Evolutionary conservation across 805 yeast species (phyloP), one percentile per base, ranked within the genome.

Genomic region (Starmerella geochares): DNA sequence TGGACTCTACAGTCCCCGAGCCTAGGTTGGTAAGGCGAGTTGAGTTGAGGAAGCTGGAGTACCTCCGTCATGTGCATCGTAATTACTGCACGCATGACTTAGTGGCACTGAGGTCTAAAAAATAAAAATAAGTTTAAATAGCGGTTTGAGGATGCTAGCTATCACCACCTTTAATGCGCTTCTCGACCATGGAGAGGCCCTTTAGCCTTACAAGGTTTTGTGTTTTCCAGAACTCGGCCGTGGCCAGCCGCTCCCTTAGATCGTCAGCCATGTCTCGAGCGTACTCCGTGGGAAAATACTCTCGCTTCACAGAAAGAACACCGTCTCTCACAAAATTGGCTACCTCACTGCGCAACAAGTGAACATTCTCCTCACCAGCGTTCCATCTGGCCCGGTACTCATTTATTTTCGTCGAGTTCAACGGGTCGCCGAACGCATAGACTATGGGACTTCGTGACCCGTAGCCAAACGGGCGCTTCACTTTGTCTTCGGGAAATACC

Each of bases 401-500:
- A 32, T 72, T 79, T 29, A 92, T 77, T 5, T 71, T 63, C 1
- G 64, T 63, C 52, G 81, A 92, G 42, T 79, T 76, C 3, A 90
- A 59, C 1, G 84, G 79, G 35, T 79, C 73, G 1, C 96, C 96
- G 32, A 88, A 74, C 24, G 77, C 72, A 14, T 87, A 79, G 28
- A 73, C 76, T 20, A 88, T 72, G 47, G 79, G 80, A 0, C 83
- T 74, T 2, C 90, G 86, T 40, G 79, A 64, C 50, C 80, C 80
- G 39, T 75, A 77, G 75, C 55, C 80, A 60, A n/a, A 79, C 68
- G 16, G 71, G 65, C 19, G 72, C 78, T 5, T 80, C 76, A 21
- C 76, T 68, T 29, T 67, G 49, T 72, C 76, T 65, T 90, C 97
- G 0, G 96, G 95, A 10, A 83, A 81, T 23, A 88, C 76, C 60